Percentiles rank a stretch among this genome's conserved stretches.
phyloP scores from a whole-genome alignment of 202 grass and related monocot genomes.

The Setaria italica region DNA sequence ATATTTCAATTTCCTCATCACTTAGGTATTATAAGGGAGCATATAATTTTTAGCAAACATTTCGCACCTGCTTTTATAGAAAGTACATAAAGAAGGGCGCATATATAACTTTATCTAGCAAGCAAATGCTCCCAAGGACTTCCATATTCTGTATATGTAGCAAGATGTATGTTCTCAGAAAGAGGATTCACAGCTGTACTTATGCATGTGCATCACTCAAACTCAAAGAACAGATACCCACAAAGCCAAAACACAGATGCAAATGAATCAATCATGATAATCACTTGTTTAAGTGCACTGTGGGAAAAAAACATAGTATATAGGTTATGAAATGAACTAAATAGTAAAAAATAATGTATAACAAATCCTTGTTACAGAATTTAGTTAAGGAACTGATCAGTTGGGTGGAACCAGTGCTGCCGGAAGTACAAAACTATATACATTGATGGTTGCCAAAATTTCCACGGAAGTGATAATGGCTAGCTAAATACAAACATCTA shows the following conservation, averaged over 20 bases:
- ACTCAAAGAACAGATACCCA: not conserved
- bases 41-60: not conserved
- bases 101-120: not conserved
- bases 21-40: not conserved
- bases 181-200: not conserved
- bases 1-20: slow-evolving; percentile 8
- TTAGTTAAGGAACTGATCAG: not conserved
- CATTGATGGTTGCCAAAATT: slow-evolving; percentile 27
- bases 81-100: not conserved
- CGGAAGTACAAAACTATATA: slow-evolving; percentile 4
- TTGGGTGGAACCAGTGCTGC: not conserved
- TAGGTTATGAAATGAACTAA: not conserved
- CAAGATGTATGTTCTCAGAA: slow-evolving; percentile 2
- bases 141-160: not conserved
- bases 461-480: not conserved
- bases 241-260: slow-evolving; percentile 1
- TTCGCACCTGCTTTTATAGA: not conserved
- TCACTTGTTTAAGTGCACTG: not conserved
- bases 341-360: not conserved
- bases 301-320: not conserved
- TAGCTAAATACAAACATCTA: slow-evolving; percentile 7
- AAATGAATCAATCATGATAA: not conserved
- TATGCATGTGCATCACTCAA: not conserved
- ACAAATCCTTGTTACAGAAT: slow-evolving; percentile 24
- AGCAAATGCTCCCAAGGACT: not conserved